Percentiles rank a stretch among this genome's conserved stretches.
These are phyloP conservation scores for Colletotrichum eleusines DNA, from an alignment of 2,329 filamentous ascomycete genomes.

Conservation along the genomic window DNA sequence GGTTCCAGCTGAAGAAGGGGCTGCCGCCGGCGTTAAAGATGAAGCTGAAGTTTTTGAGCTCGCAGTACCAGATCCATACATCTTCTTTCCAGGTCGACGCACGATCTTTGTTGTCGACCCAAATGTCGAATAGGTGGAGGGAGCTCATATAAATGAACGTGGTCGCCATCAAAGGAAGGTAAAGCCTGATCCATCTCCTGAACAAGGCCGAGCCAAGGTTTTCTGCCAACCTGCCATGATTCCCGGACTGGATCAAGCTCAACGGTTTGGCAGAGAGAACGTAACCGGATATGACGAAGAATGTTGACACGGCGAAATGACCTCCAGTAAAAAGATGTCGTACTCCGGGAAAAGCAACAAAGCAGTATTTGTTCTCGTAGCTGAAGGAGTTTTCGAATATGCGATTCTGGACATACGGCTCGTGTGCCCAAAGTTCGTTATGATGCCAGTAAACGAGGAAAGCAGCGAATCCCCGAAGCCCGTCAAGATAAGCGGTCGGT, in stretches of 20 bases:
- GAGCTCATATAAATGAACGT: conserved; percentile 62
- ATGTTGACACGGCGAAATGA: conserved; percentile 67
- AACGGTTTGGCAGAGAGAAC: conserved; percentile 65
- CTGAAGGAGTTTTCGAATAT: conserved; percentile 57
- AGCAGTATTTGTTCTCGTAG: conserved; percentile 60
- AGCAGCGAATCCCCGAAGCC: conserved; percentile 61
- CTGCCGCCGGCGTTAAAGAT: conserved; percentile 55
- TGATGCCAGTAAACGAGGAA: conserved; percentile 62
- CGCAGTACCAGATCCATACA: conserved; percentile 62
- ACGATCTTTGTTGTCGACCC: conserved; percentile 53
- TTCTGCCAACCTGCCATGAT: conserved; percentile 56
- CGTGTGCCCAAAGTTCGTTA: conserved; percentile 57
- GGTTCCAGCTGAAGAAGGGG: conserved; percentile 60
- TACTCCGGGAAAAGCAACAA: conserved; percentile 67
- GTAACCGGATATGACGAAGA: conserved; percentile 71
- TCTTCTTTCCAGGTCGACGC: conserved; percentile 60
- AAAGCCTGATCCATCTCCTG: conserved; percentile 63
- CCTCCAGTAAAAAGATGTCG: conserved; percentile 72
- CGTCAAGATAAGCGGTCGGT: conserved; percentile 61
- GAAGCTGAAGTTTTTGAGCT: conserved; percentile 58
- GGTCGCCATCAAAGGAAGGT: conserved; percentile 64
- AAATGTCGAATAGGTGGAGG: conserved; percentile 48
- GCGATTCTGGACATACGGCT: conserved; percentile 51
- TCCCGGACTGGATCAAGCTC: conserved; percentile 58
- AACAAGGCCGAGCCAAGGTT: conserved; percentile 62